phyloP scores from a whole-genome alignment of 805 yeast genomes.

The Yamadazyma tumulicola region DNA sequence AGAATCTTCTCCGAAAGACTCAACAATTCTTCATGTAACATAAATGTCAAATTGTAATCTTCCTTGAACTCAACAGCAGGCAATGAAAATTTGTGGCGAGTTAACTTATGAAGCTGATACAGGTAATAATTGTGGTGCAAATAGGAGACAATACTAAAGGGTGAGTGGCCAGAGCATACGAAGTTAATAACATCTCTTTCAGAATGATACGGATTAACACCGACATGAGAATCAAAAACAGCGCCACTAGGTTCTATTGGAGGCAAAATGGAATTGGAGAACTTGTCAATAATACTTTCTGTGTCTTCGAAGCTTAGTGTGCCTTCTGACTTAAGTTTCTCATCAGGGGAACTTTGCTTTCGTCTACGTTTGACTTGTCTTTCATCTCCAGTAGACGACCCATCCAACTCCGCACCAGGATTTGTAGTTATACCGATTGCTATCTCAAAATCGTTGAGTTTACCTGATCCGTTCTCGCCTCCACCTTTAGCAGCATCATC shows the following conservation, averaged over 20 bases:
- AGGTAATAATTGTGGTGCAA: neutral
- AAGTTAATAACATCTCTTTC: neutral
- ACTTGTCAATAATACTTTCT: too few relatives aligned
- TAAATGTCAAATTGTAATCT: neutral
- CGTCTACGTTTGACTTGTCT: neutral
- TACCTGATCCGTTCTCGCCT: neutral
- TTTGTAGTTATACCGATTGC: too few relatives aligned
- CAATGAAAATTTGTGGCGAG: too few relatives aligned
- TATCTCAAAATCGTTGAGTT: neutral
- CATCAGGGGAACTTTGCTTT: neutral
- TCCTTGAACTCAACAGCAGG: neutral
- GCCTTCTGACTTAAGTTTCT: neutral
- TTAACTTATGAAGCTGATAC: too few relatives aligned
- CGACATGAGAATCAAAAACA: neutral
- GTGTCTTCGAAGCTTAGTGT: too few relatives aligned
- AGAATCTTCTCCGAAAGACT: constrained; percentile 2
- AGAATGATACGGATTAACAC: neutral
- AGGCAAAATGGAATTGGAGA: neutral
- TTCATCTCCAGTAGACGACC: neutral
- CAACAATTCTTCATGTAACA: constrained; percentile 3
- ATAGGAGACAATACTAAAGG: neutral
- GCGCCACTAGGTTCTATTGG: neutral
- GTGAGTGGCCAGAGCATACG: neutral
- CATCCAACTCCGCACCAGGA: too few relatives aligned
- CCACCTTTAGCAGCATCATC: too few relatives aligned